Evolutionary conservation across 163 green algal species (phyloP), one percentile per base, ranked within the genome.

Genomic region (Smithsoniella earleae): DNA sequence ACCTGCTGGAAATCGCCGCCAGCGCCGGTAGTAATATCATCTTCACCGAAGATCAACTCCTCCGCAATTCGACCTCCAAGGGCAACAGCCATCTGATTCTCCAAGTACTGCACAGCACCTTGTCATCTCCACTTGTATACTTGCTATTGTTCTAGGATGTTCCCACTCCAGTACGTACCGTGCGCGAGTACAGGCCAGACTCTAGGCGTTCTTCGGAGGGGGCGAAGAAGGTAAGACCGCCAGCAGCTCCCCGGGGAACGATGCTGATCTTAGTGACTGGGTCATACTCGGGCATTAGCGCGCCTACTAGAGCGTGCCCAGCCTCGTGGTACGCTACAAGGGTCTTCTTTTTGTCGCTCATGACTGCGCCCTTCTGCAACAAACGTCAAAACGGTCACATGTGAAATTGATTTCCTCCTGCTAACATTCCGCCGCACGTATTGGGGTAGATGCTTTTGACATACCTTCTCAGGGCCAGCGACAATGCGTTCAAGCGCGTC

Each of bases 231-330:
- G 95, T 99, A 6, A 98, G 84, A 36, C 95, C 95, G 63, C 94
- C 91, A n/a, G 95, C 95, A 58, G 77, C 79, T 34, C 95, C 95
- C 46, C 95, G 90, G 1, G 95, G 95, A 49, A 99, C 93, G 75
- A 99, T 99, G 76, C 83, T 92, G 83, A 99, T 97, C 86, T 99
- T 99, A 66, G 90, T 93, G 22, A 99, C 95, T 1, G 94, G 88
- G 85, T 99, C 95, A 78, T 98, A 98, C 84, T 98, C 95, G 3
- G 94, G 94, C 91, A 98, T 97, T 18, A 98, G 83, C 3, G 89
- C 89, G 66, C 91, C 91, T 28, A 95, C 87, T 62, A 94, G 77
- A 3, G 86, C 83, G 76, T 92, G 87, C 27, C 87, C 87, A 34
- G 88, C 83, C 84, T 99, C 95, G 77, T 99, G 95, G 87, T 98